Conservation (phyloP, 805 yeast species). For the Metschnikowia santaceciliae region DNA sequence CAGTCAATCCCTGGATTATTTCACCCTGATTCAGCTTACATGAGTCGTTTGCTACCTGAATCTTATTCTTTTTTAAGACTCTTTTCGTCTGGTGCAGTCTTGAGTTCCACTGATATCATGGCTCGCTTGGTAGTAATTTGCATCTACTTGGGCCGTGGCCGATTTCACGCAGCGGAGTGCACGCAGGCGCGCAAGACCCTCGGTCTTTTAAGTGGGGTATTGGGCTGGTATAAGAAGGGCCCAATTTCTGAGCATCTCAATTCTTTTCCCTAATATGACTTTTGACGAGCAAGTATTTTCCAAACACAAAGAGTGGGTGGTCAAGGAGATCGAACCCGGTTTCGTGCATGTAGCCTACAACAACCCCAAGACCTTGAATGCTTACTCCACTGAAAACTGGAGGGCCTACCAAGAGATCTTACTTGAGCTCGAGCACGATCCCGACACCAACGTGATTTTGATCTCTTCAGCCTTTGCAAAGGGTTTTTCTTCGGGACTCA, state of each 20-base stretch:
- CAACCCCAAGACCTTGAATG: slow-evolving; percentile 57
- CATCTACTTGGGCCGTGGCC: not conserved
- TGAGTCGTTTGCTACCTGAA: no score
- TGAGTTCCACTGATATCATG: no score
- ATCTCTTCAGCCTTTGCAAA: slow-evolving; percentile 54
- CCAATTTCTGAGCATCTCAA: not conserved
- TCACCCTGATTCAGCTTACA: no score
- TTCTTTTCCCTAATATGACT: slow-evolving; percentile 5
- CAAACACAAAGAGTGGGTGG: slow-evolving; percentile 25
- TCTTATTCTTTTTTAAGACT: no score
- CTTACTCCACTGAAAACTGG: slow-evolving; percentile 56
- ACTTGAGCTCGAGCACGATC: slow-evolving; percentile 38
- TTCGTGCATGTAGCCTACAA: slow-evolving; percentile 58
- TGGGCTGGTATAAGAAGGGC: not conserved
- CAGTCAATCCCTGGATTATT: no score
- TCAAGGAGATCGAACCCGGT: slow-evolving; percentile 40
- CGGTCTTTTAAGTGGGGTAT: slow-evolving; percentile 2
- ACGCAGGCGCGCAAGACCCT: not conserved
- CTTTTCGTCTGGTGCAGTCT: no score
- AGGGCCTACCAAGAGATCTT: slow-evolving; percentile 50
- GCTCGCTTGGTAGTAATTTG: not conserved
- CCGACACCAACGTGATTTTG: slow-evolving; percentile 46
- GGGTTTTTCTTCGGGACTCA: slow-evolving; percentile 64
- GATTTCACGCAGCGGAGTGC: not conserved
- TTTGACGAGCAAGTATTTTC: slow-evolving; percentile 4